Conservation (phyloP, 2,329 filamentous ascomycete genomes). For the Fonsecaea monophora region DNA sequence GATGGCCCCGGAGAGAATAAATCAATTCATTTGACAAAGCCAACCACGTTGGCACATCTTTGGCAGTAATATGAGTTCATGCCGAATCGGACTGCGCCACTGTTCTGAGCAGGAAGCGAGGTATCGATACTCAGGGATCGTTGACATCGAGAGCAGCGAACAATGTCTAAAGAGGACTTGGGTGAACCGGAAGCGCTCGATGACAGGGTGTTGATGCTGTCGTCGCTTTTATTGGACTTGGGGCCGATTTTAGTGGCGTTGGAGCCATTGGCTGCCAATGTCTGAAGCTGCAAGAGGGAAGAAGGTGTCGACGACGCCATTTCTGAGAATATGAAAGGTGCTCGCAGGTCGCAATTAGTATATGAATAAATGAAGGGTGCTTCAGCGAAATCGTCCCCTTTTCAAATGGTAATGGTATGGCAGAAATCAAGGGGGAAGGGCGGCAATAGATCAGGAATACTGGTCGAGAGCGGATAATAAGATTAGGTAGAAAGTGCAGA, state of each 20-base stretch:
- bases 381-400: neutral
- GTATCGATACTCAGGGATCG: constrained; percentile 52
- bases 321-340: neutral
- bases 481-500: neutral
- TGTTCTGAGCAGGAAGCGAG: constrained; percentile 42
- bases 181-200: constrained; percentile 35
- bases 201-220: constrained; percentile 37
- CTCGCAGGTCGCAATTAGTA: neutral
- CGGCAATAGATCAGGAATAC: neutral
- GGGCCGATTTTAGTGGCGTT: constrained; percentile 18
- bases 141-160: constrained; percentile 58
- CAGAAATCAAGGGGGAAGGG: neutral
- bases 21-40: constrained; percentile 39
- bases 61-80: constrained; percentile 59
- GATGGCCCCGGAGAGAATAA: neutral
- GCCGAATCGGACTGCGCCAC: constrained; percentile 53
- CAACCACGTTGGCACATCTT: constrained; percentile 39
- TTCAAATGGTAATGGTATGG: neutral
- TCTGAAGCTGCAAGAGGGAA: constrained; percentile 37
- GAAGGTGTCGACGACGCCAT: constrained; percentile 26
- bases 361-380: neutral
- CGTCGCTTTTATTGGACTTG: constrained; percentile 34
- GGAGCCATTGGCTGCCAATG: constrained; percentile 32
- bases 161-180: constrained; percentile 47
- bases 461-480: neutral